Base-by-base conservation (phyloP, 2,329 filamentous ascomycete species). In the Fusarium udum region DNA sequence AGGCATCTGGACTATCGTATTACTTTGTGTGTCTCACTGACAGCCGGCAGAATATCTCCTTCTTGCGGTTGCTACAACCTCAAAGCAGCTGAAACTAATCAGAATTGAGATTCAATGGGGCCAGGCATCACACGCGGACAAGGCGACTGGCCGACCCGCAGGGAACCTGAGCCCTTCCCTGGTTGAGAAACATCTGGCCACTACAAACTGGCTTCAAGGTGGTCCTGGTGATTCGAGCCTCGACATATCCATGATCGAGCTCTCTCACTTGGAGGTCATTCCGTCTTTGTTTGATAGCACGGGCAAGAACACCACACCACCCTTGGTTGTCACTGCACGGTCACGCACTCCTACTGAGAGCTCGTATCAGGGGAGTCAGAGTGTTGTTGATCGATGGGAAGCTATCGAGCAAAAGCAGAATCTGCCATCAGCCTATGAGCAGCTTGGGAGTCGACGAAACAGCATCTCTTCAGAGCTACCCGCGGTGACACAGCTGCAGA, bases 361-460 rank as follows among this genome's bases (percentile, higher is more conserved):
- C 84, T 73, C 91, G 36, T 91, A 88, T 46, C 90, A 91, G 72
- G 89, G 91, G 37, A 85, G 89, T 0, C 90, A 92, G 75, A 97
- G 92, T 74, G 88, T 95, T 45, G 86, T 98, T 70, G 91, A 94
- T 71, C 89, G 92, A 70, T 98, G 95, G 95, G 92, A 96, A 75
- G 84, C 97, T 20, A 80, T 95, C 15, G 90, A 93, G 37, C 87
- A 89, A 53, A 83, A 87, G n/a, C 90, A 92, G 71, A 86, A 84
- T 15, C 83, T 97, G 13, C 93, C 96, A 78, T 84, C 91, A 4
- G 92, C 92, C 18, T 95, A 97, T 79, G 92, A 94, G 73, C 92
- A 95, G 75, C 86, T 96, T 32, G 89, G 90, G 13, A 80, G 80
- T 48, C 89, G 92, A 75, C 90, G 90, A 77, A 90, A 89, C 77